Conservation (phyloP, 805 yeast genomes). For the Kuraishia floccosa region DNA sequence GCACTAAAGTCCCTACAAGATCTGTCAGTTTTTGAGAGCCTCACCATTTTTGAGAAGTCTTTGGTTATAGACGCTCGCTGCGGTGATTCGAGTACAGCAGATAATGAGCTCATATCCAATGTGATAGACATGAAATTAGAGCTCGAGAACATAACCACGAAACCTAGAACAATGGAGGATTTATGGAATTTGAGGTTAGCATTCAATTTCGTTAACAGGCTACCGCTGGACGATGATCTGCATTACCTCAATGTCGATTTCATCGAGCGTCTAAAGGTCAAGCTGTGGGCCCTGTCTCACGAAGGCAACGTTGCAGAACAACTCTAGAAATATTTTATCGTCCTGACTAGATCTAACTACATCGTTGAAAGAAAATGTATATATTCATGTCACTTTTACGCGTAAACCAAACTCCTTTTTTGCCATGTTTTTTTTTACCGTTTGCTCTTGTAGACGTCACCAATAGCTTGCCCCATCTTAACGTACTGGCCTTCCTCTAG, state of each 20-base stretch:
- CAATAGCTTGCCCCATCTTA: slow-evolving; percentile 76
- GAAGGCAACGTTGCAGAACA: not conserved
- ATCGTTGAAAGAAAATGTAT: too few species aligned
- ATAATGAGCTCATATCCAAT: slow-evolving; percentile 23
- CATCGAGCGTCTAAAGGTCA: slow-evolving; percentile 38
- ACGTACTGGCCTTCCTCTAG: slow-evolving; percentile 67
- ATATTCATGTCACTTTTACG: not conserved
- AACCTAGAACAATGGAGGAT: slow-evolving; percentile 36
- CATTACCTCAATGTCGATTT: slow-evolving; percentile 36
- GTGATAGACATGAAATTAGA: slow-evolving; percentile 48
- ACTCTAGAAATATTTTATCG: too few species aligned
- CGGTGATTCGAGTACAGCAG: slow-evolving; percentile 5
- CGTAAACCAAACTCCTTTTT: not conserved
- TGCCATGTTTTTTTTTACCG: not conserved
- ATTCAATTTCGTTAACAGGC: slow-evolving; percentile 46
- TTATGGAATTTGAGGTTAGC: slow-evolving; percentile 53
- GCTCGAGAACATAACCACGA: slow-evolving; percentile 26
- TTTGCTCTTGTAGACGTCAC: slow-evolving; percentile 18
- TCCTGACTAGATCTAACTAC: too few species aligned
- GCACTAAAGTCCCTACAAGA: slow-evolving; percentile 7
- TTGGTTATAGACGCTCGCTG: slow-evolving; percentile 5
- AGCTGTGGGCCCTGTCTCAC: not conserved
- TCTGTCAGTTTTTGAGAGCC: slow-evolving; percentile 8
- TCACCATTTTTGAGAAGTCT: slow-evolving; percentile 11
- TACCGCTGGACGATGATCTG: slow-evolving; percentile 15